Conservation (phyloP, 2,329 filamentous ascomycete genomes). For the Fusarium mangiferae region DNA sequence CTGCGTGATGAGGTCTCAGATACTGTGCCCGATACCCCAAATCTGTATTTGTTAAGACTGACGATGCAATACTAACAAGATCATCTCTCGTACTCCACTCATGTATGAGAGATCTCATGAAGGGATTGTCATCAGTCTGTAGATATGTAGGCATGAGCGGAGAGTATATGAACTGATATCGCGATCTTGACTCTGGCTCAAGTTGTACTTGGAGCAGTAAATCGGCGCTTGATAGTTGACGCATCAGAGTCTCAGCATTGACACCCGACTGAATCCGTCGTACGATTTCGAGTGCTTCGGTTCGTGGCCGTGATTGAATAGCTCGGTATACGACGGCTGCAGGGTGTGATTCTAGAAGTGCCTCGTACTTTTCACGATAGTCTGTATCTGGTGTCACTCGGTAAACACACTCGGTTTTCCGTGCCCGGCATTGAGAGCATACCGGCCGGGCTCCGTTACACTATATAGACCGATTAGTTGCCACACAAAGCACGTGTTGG, state of each 20-base stretch:
- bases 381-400: neutral
- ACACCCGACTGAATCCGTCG: neutral
- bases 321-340: neutral
- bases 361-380: neutral
- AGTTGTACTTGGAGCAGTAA: slow-evolving; percentile 13
- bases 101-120: slow-evolving; percentile 7
- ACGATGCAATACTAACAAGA: neutral
- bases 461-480: neutral
- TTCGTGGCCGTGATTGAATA: neutral
- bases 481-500: too few relatives aligned
- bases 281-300: neutral
- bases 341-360: neutral
- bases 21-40: neutral
- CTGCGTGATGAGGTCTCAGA: slow-evolving; percentile 16
- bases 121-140: neutral
- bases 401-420: neutral
- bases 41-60: neutral
- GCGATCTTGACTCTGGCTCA: neutral
- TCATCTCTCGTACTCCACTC: slow-evolving; percentile 6
- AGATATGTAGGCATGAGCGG: slow-evolving; percentile 1
- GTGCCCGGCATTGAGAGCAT: neutral
- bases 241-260: neutral
- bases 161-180: slow-evolving; percentile 2
- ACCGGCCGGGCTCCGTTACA: neutral
- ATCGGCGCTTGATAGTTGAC: neutral